A percentile compares a stretch with the other conserved stretches of the same genome.
phyloP scores from a whole-genome alignment of 306 rosid genomes.

The Vigna mungo region DNA sequence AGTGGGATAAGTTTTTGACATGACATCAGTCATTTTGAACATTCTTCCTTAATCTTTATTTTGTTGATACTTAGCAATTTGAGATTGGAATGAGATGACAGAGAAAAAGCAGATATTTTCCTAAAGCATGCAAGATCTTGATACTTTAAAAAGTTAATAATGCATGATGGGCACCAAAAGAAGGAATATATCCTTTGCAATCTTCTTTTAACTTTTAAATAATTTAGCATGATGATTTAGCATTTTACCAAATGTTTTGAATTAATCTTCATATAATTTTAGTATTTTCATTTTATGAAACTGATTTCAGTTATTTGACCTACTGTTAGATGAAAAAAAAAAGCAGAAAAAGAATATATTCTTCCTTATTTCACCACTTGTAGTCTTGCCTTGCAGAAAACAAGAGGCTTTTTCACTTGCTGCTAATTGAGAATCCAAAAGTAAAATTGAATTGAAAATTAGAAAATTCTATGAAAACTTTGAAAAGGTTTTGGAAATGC shows the following conservation, averaged over 20 bases:
- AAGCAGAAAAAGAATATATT: too few species aligned
- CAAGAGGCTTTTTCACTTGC: background rate
- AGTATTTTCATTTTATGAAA: background rate
- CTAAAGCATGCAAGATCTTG: constrained; percentile 22
- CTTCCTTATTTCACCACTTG: background rate
- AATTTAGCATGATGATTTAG: background rate
- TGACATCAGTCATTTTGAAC: constrained; percentile 36
- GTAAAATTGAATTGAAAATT: background rate
- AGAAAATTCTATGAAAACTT: background rate
- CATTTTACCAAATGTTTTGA: background rate
- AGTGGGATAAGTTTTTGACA: constrained; percentile 16
- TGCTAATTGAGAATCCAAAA: background rate
- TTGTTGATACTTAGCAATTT: constrained; percentile 6
- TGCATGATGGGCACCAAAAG: background rate
- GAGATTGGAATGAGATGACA: background rate
- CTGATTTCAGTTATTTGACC: background rate
- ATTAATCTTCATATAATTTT: background rate
- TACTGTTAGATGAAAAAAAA: too few species aligned
- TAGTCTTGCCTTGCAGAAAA: background rate
- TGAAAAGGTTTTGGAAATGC: background rate
- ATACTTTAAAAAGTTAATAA: constrained; percentile 13
- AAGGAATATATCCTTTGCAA: background rate
- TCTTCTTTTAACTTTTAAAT: background rate
- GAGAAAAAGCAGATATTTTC: constrained; percentile 27
- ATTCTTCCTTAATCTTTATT: constrained; percentile 33